Percentiles rank a stretch among this genome's conserved stretches.
Evolutionary conservation across 495 filamentous ascomycete genomes (phyloP).

Genomic region (Hyaloscypha variabilis): DNA sequence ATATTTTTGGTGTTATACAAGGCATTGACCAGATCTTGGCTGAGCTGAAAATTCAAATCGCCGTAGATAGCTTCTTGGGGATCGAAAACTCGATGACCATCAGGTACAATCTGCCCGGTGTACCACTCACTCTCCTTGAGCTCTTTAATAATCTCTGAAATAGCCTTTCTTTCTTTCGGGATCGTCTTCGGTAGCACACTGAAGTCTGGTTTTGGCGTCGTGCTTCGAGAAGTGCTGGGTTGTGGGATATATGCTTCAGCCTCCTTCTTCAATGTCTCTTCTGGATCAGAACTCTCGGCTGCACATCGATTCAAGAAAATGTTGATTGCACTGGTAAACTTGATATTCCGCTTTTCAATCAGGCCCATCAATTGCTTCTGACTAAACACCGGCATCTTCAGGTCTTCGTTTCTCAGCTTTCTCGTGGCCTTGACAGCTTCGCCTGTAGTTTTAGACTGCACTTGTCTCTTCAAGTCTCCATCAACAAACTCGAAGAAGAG

Average conservation of each 20-base stretch:
- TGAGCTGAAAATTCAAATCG: constrained; percentile 83
- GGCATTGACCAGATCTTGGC: constrained; percentile 90
- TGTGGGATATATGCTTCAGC: constrained; percentile 31
- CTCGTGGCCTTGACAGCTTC: constrained; percentile 66
- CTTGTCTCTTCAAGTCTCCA: constrained; percentile 84
- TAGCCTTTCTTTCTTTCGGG: constrained; percentile 78
- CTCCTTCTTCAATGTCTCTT: constrained; percentile 59
- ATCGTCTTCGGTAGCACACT: constrained; percentile 65
- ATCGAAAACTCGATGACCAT: constrained; percentile 92
- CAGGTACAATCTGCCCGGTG: constrained; percentile 88
- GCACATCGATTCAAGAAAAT: constrained; percentile 75
- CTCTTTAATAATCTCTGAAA: constrained; percentile 84
- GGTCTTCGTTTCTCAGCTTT: constrained; percentile 70
- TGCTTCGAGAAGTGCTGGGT: constrained; percentile 31
- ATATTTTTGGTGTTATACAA: constrained; percentile 89
- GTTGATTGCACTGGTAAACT: constrained; percentile 80
- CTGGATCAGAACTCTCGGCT: constrained; percentile 66
- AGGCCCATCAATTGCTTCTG: constrained; percentile 88
- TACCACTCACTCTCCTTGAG: constrained; percentile 86
- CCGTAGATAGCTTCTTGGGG: constrained; percentile 82
- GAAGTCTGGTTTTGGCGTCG: constrained; percentile 31
- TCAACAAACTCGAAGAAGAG: constrained; percentile 92
- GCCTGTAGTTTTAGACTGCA: constrained; percentile 68
- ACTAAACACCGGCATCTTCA: constrained; percentile 93
- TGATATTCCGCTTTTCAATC: constrained; percentile 89